These are phyloP conservation scores for Auriscalpium vulgare DNA, from an alignment of 768 basidiomycete genomes.

Conservation along the genomic window DNA sequence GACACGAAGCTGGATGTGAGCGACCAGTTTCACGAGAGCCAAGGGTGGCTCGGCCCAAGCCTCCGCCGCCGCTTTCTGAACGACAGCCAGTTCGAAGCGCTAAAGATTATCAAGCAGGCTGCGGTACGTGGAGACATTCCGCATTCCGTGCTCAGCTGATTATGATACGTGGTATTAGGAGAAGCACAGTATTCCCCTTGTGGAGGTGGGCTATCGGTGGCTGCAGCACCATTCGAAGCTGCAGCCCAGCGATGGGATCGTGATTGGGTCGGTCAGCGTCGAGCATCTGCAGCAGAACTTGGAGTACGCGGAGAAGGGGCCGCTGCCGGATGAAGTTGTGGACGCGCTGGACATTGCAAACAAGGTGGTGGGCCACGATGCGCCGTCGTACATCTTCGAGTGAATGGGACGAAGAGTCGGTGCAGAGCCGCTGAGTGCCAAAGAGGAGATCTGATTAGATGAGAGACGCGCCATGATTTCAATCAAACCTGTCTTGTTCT, in stretches of 20 bases:
- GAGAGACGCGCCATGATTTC: too few relatives aligned
- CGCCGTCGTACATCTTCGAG: not conserved
- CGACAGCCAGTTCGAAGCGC: slow-evolving; percentile 35
- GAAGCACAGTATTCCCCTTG: slow-evolving; percentile 37
- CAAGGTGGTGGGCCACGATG: slow-evolving; percentile 24
- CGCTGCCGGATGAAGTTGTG: slow-evolving; percentile 44
- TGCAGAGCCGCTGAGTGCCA: too few relatives aligned
- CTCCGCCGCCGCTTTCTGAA: slow-evolving; percentile 39
- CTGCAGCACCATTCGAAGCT: slow-evolving; percentile 47
- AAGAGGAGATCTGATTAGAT: too few relatives aligned
- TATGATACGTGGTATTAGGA: slow-evolving; percentile 21
- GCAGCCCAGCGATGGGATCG: slow-evolving; percentile 35
- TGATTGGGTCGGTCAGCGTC: slow-evolving; percentile 40
- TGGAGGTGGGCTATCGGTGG: slow-evolving; percentile 57
- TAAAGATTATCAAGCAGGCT: slow-evolving; percentile 31
- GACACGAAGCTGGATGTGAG: slow-evolving; percentile 26
- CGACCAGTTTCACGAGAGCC: slow-evolving; percentile 33
- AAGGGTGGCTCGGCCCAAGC: slow-evolving; percentile 30
- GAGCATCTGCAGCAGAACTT: slow-evolving; percentile 38
- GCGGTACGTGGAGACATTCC: slow-evolving; percentile 26
- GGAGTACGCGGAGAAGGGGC: slow-evolving; percentile 41
- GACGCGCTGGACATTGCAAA: slow-evolving; percentile 44
- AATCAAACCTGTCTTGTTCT: too few relatives aligned
- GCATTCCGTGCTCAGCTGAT: not conserved
- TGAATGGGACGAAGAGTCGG: too few relatives aligned